Evolutionary conservation across 345 rosid genomes (phyloP).

Genomic region (Camelina neglecta): DNA sequence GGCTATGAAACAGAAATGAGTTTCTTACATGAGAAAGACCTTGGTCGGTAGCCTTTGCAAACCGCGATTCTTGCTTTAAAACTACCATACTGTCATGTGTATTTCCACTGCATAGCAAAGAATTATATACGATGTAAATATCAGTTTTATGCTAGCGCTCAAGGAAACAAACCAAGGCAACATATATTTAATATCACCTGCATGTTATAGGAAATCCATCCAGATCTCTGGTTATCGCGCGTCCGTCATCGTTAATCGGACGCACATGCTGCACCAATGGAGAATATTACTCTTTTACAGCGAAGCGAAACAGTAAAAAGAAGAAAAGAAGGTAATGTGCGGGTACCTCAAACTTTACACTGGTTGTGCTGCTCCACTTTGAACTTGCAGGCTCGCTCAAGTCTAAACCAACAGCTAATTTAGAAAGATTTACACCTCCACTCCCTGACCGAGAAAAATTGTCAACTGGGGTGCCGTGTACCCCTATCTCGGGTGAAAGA

Average conservation of each 20-base stretch:
- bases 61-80: slow-evolving; percentile 92
- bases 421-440: slow-evolving; percentile 90
- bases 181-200: slow-evolving; percentile 60
- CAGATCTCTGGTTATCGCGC: slow-evolving; percentile 74
- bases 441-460: slow-evolving; percentile 89
- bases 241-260: slow-evolving; percentile 87
- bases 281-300: not conserved
- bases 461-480: slow-evolving; percentile 78
- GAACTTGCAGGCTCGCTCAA: slow-evolving; percentile 83
- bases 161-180: slow-evolving; percentile 32
- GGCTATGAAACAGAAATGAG: slow-evolving; percentile 13
- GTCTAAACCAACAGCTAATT: slow-evolving; percentile 79
- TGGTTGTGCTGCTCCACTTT: slow-evolving; percentile 88
- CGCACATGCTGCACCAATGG: slow-evolving; percentile 66
- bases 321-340: not conserved
- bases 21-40: slow-evolving; percentile 85
- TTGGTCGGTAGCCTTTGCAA: slow-evolving; percentile 69
- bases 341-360: slow-evolving; percentile 82
- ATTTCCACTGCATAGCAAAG: slow-evolving; percentile 68
- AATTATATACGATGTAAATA: slow-evolving; percentile 40
- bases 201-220: slow-evolving; percentile 90
- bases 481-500: slow-evolving; percentile 87
- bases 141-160: slow-evolving; percentile 31
- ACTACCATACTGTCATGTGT: slow-evolving; percentile 87
- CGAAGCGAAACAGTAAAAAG: not conserved